Evolutionary conservation across 768 basidiomycete genomes (phyloP).

Genomic region (Boletus subparvulus): DNA sequence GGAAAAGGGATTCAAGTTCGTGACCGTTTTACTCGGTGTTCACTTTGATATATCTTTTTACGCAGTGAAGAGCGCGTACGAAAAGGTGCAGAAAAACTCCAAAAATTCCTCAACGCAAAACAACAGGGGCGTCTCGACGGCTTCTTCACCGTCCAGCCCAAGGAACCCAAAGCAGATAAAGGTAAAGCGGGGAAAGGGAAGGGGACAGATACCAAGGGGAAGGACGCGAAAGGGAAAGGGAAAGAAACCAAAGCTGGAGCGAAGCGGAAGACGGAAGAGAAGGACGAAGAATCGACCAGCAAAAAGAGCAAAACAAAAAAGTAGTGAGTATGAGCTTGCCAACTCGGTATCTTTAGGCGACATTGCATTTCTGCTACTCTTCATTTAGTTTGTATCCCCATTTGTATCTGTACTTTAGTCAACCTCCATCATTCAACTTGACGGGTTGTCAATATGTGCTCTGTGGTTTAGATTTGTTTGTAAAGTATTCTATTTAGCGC

Average conservation of each 20-base stretch:
- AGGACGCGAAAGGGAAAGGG: conserved; percentile 15
- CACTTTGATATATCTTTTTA: not conserved
- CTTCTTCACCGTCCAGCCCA: conserved; percentile 81
- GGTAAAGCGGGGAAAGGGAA: conserved; percentile 42
- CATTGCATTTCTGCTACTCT: not conserved
- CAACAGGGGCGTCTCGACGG: conserved; percentile 97
- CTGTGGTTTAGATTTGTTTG: not conserved
- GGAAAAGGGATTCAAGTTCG: conserved; percentile 95
- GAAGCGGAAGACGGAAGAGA: conserved; percentile 35
- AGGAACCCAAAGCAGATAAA: conserved; percentile 49
- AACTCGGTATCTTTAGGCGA: not conserved
- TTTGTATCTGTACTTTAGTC: conserved; percentile 16
- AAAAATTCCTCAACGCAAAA: conserved; percentile 82
- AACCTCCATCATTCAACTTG: not conserved
- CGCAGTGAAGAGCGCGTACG: conserved; percentile 93
- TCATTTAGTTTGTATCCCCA: conserved; percentile 8
- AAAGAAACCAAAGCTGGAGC: conserved; percentile 13
- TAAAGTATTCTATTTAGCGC: not conserved
- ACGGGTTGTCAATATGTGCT: not conserved
- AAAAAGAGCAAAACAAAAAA: conserved; percentile 47
- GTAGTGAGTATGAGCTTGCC: conserved; percentile 16
- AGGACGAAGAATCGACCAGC: conserved; percentile 29
- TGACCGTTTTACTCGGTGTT: not conserved
- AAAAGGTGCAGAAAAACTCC: conserved; percentile 90
- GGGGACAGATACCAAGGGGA: conserved; percentile 52